Conservation (phyloP, 169 alveolate genomes). For the Plasmodium blacklocki region DNA sequence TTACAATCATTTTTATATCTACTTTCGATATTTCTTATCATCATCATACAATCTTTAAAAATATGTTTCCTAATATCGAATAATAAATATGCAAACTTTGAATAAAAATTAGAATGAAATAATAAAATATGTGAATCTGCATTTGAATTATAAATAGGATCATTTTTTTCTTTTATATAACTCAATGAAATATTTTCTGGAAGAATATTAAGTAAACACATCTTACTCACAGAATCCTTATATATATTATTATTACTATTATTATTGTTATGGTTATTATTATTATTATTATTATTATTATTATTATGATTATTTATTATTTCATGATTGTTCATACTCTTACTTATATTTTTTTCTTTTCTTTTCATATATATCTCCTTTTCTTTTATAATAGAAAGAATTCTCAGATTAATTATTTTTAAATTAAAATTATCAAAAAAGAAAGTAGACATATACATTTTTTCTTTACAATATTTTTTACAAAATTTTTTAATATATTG, state of each 20-base stretch:
- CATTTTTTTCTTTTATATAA: too few species aligned
- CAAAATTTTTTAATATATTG: constrained; percentile 61
- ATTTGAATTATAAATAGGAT: too few species aligned
- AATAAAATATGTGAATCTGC: too few species aligned
- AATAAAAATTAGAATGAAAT: background rate
- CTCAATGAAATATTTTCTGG: too few species aligned
- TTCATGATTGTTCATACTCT: background rate
- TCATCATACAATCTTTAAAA: constrained; percentile 25
- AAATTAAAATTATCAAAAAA: constrained; percentile 50
- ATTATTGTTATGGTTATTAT: background rate
- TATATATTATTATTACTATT: background rate
- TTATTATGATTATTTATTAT: background rate
- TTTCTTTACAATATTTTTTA: constrained; percentile 20
- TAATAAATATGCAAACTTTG: constrained; percentile 11
- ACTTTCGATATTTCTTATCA: constrained; percentile 24
- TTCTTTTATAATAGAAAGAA: constrained; percentile 25
- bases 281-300: background rate
- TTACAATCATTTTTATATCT: constrained; percentile 24
- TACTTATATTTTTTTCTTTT: constrained; percentile 7
- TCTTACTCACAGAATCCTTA: background rate
- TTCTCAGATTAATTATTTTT: constrained; percentile 43
- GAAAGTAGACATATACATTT: constrained; percentile 24
- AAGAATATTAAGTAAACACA: too few species aligned
- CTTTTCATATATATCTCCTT: constrained; percentile 1
- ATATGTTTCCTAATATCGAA: constrained; percentile 7